Evolutionary conservation across 2,329 filamentous ascomycete genomes (phyloP), one percentile per base, ranked within the genome.

Genomic region (Aspergillus pseudoglaucus): DNA sequence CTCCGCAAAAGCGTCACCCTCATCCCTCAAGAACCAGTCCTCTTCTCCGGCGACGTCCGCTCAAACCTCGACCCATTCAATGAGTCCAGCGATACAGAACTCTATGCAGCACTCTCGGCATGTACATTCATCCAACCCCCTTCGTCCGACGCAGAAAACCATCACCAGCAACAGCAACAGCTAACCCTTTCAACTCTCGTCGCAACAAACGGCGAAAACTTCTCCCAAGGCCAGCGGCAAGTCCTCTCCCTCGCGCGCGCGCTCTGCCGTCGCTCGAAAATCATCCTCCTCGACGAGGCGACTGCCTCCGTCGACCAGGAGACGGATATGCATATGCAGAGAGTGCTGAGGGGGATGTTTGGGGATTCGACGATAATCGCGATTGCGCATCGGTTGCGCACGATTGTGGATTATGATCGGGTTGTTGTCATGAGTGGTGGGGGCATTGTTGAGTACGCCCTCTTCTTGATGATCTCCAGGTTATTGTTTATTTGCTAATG

Each of bases 381-480:
- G 0, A 83, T 85, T 59, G 81, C 82, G n/a, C 82, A 85, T 61
- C 73, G 81, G 1, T 66, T 83, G 1, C 79, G 83, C 61, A 82
- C 82, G 0, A 82, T 85, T 8, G 75, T 80, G 48, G 79, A 82
- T 60, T 82, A 80, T 52, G 79, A 83, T 56, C 70, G 70, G 25
- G 72, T 83, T 1, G 71, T 82, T 3, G 79, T 83, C 14, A 75
- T 83, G 75, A 73, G 72, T 6, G 73, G 70, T 0, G 79, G 79
- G 0, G 65, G 66, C 25, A 76, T 82, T 6, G 54, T 78, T 8
- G 79, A 82, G 74, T 76, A 69, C 38, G 58, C 56, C 4, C 18
- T 38, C 7, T 43, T 47, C 15, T 41, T 2, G 2, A 4, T 10
- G 8, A 10, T 9, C 10, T 27, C 12, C 14, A 25, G 27, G n/a